These are phyloP conservation scores for Xylaria acuta DNA, from an alignment of 495 filamentous ascomycete genomes.

Conservation along the genomic window DNA sequence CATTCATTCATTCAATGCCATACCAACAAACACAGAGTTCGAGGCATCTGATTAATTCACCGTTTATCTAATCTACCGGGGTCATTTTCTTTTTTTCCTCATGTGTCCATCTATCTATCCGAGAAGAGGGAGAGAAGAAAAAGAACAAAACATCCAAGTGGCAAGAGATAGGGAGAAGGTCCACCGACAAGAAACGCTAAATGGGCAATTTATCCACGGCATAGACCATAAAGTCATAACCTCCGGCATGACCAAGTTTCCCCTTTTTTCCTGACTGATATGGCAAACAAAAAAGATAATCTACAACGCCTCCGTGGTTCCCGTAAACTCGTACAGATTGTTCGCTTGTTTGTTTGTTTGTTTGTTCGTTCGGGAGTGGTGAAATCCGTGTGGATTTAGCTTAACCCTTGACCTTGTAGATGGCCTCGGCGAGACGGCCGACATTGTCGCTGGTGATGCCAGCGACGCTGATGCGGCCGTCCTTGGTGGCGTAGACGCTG, in stretches of 20 bases:
- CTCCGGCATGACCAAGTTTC: not conserved
- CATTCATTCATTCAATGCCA: no score
- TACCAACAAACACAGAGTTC: not conserved
- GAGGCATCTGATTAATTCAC: conserved; percentile 10
- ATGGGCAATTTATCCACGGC: not conserved
- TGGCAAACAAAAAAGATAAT: not conserved
- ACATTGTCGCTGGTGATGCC: conserved; percentile 95
- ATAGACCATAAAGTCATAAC: not conserved
- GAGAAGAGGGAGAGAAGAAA: conserved; percentile 15
- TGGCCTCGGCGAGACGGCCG: conserved; percentile 88
- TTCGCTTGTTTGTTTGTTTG: conserved; percentile 6
- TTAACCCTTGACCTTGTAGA: conserved; percentile 85
- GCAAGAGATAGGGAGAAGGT: not conserved
- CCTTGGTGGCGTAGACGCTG: conserved; percentile 97
- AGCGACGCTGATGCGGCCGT: conserved; percentile 96
- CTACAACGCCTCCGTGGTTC: conserved; percentile 16
- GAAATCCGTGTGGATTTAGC: not conserved
- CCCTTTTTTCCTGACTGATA: not conserved
- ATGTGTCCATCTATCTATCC: conserved; percentile 12
- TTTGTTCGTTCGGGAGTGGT: not conserved
- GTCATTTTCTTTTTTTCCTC: conserved; percentile 19
- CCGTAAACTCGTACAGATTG: conserved; percentile 19
- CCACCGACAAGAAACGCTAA: conserved; percentile 7
- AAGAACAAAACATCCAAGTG: conserved; percentile 13
- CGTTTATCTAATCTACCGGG: conserved; percentile 23